Conservation (phyloP, 2,329 filamentous ascomycete genomes). For the Dactylellina cionopaga region DNA sequence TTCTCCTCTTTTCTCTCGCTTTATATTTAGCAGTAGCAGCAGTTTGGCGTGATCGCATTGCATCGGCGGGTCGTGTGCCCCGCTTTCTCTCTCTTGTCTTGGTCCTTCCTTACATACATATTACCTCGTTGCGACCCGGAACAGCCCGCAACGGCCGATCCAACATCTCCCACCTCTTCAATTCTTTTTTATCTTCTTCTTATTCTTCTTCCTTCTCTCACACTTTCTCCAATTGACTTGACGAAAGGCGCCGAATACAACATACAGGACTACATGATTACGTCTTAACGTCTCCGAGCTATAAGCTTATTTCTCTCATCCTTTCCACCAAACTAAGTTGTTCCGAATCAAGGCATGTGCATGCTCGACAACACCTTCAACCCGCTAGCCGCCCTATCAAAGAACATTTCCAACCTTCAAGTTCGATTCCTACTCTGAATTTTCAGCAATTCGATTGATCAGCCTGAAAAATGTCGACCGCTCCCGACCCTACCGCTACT, state of each 20-base stretch:
- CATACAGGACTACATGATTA: neutral
- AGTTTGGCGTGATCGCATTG: too few relatives aligned
- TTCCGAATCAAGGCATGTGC: constrained; percentile 22
- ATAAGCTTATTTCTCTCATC: neutral
- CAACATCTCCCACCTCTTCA: too few relatives aligned
- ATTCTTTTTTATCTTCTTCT: too few relatives aligned
- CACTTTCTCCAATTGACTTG: neutral
- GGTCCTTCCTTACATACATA: constrained; percentile 38
- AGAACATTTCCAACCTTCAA: neutral
- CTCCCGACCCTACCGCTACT: neutral
- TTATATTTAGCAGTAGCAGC: neutral
- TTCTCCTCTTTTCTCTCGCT: neutral
- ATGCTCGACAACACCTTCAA: constrained; percentile 16
- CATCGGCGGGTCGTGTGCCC: constrained; percentile 32
- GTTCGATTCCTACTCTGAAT: neutral
- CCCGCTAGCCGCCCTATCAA: neutral
- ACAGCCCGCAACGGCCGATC: constrained; percentile 17
- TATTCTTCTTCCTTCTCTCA: neutral
- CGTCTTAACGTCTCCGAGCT: neutral
- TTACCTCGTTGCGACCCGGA: constrained; percentile 33
- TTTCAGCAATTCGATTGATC: neutral
- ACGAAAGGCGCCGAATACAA: neutral
- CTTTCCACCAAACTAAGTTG: neutral
- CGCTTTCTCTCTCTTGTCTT: constrained; percentile 13
- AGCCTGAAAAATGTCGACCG: constrained; percentile 8